These are phyloP conservation scores for Pleurotus djamor DNA, from an alignment of 768 basidiomycete species.

Conservation along the genomic window DNA sequence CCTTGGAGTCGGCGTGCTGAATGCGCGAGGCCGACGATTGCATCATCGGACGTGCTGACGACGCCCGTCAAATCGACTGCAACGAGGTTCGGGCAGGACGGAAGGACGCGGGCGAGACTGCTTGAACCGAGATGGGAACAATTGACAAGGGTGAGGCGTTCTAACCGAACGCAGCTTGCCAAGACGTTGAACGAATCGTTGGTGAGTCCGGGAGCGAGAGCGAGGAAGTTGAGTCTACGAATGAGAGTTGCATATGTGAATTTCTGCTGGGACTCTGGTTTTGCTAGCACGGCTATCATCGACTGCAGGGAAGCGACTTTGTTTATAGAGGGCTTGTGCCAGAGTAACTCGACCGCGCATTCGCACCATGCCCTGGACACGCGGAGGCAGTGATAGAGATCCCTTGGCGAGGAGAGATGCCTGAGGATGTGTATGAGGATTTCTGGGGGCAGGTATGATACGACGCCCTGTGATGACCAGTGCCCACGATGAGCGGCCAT, in stretches of 20 bases:
- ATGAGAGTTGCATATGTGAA: constrained; percentile 90
- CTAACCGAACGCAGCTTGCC: constrained; percentile 73
- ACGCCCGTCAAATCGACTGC: constrained; percentile 86
- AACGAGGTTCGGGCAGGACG: constrained; percentile 72
- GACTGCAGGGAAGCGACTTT: constrained; percentile 69
- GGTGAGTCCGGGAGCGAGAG: constrained; percentile 63
- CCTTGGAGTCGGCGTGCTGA: constrained; percentile 82
- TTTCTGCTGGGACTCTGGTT: constrained; percentile 50
- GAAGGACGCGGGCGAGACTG: constrained; percentile 62
- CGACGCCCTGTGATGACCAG: constrained; percentile 45
- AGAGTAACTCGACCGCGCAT: constrained; percentile 91
- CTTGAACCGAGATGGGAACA: constrained; percentile 68
- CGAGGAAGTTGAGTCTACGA: constrained; percentile 86
- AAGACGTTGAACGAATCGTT: constrained; percentile 76
- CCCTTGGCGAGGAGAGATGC: constrained; percentile 69
- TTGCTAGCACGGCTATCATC: constrained; percentile 71
- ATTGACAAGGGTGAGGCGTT: constrained; percentile 85
- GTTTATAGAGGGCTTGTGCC: constrained; percentile 85
- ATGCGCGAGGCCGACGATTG: constrained; percentile 68
- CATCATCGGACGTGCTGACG: constrained; percentile 61
- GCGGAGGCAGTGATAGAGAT: constrained; percentile 72
- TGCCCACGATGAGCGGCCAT: constrained; percentile 62
- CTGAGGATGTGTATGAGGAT: constrained; percentile 91
- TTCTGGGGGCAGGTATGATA: constrained; percentile 72
- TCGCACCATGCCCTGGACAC: constrained; percentile 95